Evolutionary conservation across 257 asterid genomes (phyloP).

Genomic region (Solanum tarapatanum): DNA sequence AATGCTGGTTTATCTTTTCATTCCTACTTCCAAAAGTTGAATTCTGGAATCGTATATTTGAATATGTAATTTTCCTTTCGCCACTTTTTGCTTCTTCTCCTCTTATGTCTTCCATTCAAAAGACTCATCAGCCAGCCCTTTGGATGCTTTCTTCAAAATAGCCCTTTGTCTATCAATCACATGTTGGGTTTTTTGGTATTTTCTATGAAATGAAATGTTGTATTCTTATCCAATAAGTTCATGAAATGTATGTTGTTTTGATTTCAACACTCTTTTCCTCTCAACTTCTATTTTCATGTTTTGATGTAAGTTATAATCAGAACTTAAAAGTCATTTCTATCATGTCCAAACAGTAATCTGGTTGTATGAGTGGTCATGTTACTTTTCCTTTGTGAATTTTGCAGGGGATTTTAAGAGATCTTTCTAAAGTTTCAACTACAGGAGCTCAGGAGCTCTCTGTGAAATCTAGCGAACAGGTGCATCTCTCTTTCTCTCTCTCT

Average conservation of each 20-base stretch:
- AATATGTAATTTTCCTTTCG: neutral
- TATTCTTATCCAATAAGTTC: neutral
- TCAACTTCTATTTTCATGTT: neutral
- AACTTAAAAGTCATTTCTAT: neutral
- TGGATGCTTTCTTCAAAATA: neutral
- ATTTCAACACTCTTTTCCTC: neutral
- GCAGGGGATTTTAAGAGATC: constrained; percentile 5
- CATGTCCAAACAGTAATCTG: neutral
- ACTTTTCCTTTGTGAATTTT: neutral
- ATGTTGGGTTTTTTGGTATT: neutral
- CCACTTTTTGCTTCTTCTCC: neutral
- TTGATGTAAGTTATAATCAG: neutral
- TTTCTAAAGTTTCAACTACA: neutral
- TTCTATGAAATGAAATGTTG: neutral
- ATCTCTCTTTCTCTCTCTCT: neutral
- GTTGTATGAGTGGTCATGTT: neutral
- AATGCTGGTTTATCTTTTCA: neutral
- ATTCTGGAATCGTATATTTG: neutral
- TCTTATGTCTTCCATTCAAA: neutral
- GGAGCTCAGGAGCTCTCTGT: neutral
- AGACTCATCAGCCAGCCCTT: neutral
- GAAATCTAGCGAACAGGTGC: neutral
- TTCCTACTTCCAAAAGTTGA: neutral
- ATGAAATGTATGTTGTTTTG: neutral
- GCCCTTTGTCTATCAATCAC: neutral